Evolutionary conservation across 768 basidiomycete genomes (phyloP).

Genomic region (Strobilomyces confusus): DNA sequence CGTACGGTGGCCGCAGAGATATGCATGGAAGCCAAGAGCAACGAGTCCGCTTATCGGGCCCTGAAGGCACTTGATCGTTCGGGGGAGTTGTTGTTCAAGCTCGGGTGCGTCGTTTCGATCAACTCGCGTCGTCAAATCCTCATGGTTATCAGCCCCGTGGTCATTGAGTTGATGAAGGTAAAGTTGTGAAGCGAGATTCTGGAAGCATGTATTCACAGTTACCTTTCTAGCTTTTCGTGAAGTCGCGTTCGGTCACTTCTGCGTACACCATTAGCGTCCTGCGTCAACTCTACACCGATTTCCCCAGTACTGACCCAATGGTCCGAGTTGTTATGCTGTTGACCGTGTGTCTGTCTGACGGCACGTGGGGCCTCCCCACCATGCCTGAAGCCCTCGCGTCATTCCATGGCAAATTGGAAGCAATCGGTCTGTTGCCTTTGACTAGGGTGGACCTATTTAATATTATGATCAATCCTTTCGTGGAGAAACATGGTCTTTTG

Average conservation of each 20-base stretch:
- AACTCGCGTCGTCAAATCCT: not conserved
- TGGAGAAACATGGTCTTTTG: constrained; percentile 51
- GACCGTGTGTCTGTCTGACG: constrained; percentile 49
- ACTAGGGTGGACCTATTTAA: constrained; percentile 56
- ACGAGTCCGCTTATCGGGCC: constrained; percentile 65
- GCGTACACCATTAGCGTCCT: constrained; percentile 47
- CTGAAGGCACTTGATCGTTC: constrained; percentile 63
- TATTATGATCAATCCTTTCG: constrained; percentile 65
- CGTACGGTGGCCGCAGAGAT: constrained; percentile 81
- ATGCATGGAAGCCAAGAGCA: constrained; percentile 75
- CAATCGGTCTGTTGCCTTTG: constrained; percentile 52
- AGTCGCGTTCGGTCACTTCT: constrained; percentile 61
- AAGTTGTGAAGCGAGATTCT: not conserved
- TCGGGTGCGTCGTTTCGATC: constrained; percentile 44
- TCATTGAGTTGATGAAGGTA: constrained; percentile 69
- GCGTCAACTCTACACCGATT: constrained; percentile 62
- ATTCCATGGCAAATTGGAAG: constrained; percentile 50
- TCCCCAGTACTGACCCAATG: constrained; percentile 54
- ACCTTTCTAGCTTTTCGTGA: constrained; percentile 56
- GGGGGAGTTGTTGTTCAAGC: constrained; percentile 63
- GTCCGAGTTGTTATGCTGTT: constrained; percentile 75
- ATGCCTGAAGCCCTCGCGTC: constrained; percentile 25
- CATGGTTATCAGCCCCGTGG: constrained; percentile 35
- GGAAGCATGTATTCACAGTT: constrained; percentile 2
- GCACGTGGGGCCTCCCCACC: constrained; percentile 25